Evolutionary conservation across 1,139 yeast species (phyloP).

Genomic region (Yamadazyma triangularis): DNA sequence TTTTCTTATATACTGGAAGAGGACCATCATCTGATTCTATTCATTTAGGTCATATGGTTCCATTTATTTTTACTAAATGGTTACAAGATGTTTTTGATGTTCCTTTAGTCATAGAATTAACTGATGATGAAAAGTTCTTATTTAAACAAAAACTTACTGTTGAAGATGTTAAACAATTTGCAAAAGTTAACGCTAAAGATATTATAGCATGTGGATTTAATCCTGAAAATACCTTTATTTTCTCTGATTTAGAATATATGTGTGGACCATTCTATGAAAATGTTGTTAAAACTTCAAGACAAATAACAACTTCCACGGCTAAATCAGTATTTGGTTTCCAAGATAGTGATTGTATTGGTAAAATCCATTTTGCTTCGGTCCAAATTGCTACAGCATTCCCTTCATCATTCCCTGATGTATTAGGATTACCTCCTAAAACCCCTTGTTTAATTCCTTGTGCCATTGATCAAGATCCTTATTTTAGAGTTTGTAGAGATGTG

Average conservation of each 20-base stretch:
- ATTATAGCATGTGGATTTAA: conserved; percentile 93
- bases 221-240: conserved; percentile 90
- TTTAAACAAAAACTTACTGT: conserved; percentile 89
- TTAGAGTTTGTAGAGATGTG: conserved; percentile 96
- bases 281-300: conserved; percentile 90
- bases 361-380: conserved; percentile 89
- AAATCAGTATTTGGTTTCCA: conserved; percentile 97
- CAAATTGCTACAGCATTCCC: conserved; percentile 97
- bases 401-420: conserved; percentile 89
- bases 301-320: conserved; percentile 93
- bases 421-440: conserved; percentile 79
- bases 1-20: conserved; percentile 95
- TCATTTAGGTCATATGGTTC: conserved; percentile 98
- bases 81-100: conserved; percentile 96
- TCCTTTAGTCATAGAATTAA: conserved; percentile 91
- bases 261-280: conserved; percentile 92
- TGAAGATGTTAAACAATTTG: conserved; percentile 78
- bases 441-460: conserved; percentile 99
- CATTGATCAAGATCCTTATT: conserved; percentile 98
- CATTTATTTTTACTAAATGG: conserved; percentile 96
- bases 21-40: conserved; percentile 95
- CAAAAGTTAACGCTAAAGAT: conserved; percentile 83
- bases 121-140: conserved; percentile 96
- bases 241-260: conserved; percentile 90
- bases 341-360: conserved; percentile 93